These are phyloP conservation scores for Eragrostis curvula DNA, from an alignment of 176 grass and related monocot species.

Conservation along the genomic window DNA sequence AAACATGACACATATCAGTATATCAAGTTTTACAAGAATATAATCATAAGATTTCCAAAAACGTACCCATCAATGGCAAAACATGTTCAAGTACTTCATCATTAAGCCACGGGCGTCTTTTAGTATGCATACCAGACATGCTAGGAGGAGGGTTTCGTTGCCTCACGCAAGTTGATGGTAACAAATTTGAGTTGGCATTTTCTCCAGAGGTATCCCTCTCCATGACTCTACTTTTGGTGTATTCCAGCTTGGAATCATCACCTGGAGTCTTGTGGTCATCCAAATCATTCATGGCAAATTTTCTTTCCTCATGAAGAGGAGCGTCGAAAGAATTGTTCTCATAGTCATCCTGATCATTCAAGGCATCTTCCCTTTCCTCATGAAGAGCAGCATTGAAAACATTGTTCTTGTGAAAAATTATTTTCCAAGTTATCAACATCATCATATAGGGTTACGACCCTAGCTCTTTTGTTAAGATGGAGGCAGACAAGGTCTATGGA, in stretches of 20 bases:
- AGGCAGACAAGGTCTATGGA: neutral
- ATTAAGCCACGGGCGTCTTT: too few relatives aligned
- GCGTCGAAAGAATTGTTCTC: too few relatives aligned
- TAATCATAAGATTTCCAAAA: neutral
- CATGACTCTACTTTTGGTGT: too few relatives aligned
- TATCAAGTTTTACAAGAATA: slow-evolving; percentile 2
- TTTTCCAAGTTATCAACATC: neutral
- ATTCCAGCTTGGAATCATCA: too few relatives aligned
- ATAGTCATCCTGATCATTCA: too few relatives aligned
- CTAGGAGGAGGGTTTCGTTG: too few relatives aligned
- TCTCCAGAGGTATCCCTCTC: too few relatives aligned
- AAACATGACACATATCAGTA: slow-evolving; percentile 10
- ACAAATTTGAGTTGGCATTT: too few relatives aligned
- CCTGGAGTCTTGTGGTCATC: too few relatives aligned
- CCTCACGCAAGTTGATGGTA: too few relatives aligned
- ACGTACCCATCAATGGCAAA: neutral
- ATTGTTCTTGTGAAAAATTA: neutral
- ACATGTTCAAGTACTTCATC: neutral
- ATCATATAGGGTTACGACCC: neutral
- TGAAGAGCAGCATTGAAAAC: neutral
- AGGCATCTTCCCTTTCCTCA: neutral
- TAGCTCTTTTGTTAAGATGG: neutral
- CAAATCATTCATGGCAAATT: too few relatives aligned
- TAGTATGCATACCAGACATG: neutral
- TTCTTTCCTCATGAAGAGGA: too few relatives aligned